phyloP scores from a whole-genome alignment of 495 filamentous ascomycete genomes.

The Immersiella caudata region DNA sequence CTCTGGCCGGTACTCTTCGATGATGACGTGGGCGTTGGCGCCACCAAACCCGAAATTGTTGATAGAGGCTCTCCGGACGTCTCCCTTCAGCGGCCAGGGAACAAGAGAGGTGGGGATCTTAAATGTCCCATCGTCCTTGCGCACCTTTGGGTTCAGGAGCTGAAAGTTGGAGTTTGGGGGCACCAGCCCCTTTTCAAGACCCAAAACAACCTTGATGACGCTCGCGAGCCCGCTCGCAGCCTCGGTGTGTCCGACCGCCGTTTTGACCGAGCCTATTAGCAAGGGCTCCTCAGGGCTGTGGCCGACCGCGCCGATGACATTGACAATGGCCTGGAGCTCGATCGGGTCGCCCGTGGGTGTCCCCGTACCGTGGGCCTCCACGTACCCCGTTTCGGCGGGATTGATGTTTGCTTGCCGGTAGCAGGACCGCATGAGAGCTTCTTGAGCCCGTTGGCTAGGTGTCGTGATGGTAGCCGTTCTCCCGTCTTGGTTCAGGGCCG shows the following conservation, averaged over 20 bases:
- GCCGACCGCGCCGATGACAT: background rate
- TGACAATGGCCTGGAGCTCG: background rate
- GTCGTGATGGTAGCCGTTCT: conserved; percentile 50
- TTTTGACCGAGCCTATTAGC: background rate
- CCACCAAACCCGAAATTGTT: conserved; percentile 22
- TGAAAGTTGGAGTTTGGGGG: conserved; percentile 48
- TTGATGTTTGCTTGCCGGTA: conserved; percentile 49
- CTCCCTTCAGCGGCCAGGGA: background rate
- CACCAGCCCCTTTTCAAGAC: conserved; percentile 54
- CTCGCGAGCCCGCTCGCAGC: conserved; percentile 53
- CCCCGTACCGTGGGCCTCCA: conserved; percentile 51
- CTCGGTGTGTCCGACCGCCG: conserved; percentile 55
- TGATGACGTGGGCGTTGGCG: conserved; percentile 21
- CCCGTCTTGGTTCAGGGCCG: conserved; percentile 54
- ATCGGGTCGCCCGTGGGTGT: background rate
- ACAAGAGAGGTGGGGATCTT: background rate
- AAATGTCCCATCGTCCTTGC: background rate
- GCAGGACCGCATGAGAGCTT: conserved; percentile 42
- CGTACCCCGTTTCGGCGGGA: conserved; percentile 44
- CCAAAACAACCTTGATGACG: conserved; percentile 57
- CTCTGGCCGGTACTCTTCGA: too few relatives aligned
- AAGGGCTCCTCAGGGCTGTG: too few relatives aligned
- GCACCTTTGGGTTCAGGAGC: conserved; percentile 35
- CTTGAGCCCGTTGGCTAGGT: conserved; percentile 53
- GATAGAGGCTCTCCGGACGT: background rate